These are phyloP conservation scores for Metarhizium robertsii DNA, from an alignment of 2,329 filamentous ascomycete species.

Conservation along the genomic window DNA sequence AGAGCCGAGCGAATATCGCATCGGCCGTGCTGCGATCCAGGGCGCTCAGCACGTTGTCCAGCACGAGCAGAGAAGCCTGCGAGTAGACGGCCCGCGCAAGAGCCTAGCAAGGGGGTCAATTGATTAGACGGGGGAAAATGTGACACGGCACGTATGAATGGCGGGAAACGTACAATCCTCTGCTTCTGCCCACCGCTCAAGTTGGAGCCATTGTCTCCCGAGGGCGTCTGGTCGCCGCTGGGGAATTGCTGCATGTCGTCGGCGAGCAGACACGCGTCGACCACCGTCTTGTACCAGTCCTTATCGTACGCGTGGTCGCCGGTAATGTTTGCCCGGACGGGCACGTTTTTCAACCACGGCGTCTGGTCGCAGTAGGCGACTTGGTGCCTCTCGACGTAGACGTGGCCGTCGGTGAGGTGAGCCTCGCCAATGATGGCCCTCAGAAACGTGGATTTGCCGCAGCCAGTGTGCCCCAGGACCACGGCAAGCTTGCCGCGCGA, in stretches of 20 bases:
- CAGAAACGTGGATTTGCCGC: slow-evolving; percentile 7
- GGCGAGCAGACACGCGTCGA: slow-evolving; percentile 11
- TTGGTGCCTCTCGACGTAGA: not conserved
- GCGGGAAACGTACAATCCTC: slow-evolving; percentile 16
- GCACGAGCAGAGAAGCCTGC: slow-evolving; percentile 19
- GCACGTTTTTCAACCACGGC: slow-evolving; percentile 15
- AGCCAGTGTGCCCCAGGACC: slow-evolving; percentile 18
- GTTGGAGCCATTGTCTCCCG: slow-evolving; percentile 25
- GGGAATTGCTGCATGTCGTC: slow-evolving; percentile 18
- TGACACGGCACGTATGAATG: no score
- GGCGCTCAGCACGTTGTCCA: slow-evolving; percentile 6
- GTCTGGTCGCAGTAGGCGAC: slow-evolving; percentile 11
- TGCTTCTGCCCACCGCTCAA: slow-evolving; percentile 29
- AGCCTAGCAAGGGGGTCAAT: slow-evolving; percentile 9
- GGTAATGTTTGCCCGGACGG: slow-evolving; percentile 16
- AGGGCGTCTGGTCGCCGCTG: slow-evolving; percentile 19
- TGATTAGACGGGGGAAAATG: not conserved
- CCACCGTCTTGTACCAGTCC: slow-evolving; percentile 9
- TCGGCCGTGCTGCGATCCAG: slow-evolving; percentile 4
- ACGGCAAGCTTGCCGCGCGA: slow-evolving; percentile 1
- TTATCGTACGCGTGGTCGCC: slow-evolving; percentile 12
- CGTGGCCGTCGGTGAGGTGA: slow-evolving; percentile 3
- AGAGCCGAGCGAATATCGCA: slow-evolving; percentile 2
- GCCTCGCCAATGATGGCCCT: slow-evolving; percentile 9
- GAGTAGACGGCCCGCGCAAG: slow-evolving; percentile 33